Conservation (phyloP, 2,329 filamentous ascomycete genomes). For the Podosphaera leucotricha region DNA sequence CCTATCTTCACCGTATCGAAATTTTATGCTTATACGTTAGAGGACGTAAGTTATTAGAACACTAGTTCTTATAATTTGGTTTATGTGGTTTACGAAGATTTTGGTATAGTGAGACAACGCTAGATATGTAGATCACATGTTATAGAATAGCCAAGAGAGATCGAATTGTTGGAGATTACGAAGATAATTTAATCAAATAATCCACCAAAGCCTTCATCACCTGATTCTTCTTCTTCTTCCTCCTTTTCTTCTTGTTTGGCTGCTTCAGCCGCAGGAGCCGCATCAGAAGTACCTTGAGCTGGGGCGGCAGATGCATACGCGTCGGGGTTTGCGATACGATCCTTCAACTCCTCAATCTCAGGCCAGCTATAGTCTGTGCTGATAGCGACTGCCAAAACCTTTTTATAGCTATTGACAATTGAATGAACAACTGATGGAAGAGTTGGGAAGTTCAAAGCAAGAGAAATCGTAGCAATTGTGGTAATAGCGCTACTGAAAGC, state of each 20-base stretch:
- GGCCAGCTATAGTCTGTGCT: slow-evolving; percentile 85
- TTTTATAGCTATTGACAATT: slow-evolving; percentile 96
- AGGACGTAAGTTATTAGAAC: too few species aligned
- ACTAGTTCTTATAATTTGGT: too few species aligned
- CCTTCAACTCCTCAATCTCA: slow-evolving; percentile 94
- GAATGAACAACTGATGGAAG: slow-evolving; percentile 93
- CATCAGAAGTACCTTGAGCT: slow-evolving; percentile 31
- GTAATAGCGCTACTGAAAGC: slow-evolving; percentile 58
- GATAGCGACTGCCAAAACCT: slow-evolving; percentile 68
- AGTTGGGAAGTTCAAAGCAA: slow-evolving; percentile 87
- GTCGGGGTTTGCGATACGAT: slow-evolving; percentile 97
- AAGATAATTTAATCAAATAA: slow-evolving; percentile 39
- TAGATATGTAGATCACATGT: too few species aligned
- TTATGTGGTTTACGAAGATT: too few species aligned
- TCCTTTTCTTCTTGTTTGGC: slow-evolving; percentile 39
- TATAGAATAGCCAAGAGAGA: too few species aligned
- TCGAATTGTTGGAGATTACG: too few species aligned
- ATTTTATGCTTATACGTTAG: too few species aligned
- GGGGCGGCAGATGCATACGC: slow-evolving; percentile 75
- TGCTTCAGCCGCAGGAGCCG: slow-evolving; percentile 25
- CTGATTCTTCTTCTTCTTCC: slow-evolving; percentile 40
- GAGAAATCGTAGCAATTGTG: slow-evolving; percentile 74
- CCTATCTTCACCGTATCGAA: too few species aligned
- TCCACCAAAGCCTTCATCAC: slow-evolving; percentile 46
- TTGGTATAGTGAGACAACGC: too few species aligned